These are phyloP conservation scores for Backusella circina DNA, from an alignment of 192 early-diverging fungal species.

Conservation along the genomic window DNA sequence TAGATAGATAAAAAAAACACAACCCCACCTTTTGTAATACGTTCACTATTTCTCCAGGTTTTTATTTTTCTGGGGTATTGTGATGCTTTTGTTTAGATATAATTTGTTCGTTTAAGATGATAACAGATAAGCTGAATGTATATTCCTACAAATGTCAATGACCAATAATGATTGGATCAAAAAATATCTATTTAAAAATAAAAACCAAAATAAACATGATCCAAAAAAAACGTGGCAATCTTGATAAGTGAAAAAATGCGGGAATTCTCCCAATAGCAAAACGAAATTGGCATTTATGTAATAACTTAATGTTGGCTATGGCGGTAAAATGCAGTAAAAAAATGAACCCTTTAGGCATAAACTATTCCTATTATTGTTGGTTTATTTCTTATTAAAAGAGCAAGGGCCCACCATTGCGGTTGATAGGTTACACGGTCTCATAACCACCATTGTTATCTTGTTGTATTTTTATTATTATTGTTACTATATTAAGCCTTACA, in stretches of 20 bases:
- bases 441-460: background rate
- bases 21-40: constrained; percentile 1
- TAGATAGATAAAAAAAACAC: background rate
- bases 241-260: background rate
- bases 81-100: background rate
- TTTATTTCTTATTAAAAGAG: background rate
- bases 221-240: constrained; percentile 4
- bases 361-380: background rate
- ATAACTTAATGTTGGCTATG: background rate
- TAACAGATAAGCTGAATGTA: background rate
- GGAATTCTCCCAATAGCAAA: background rate
- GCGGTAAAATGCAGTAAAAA: constrained; percentile 2
- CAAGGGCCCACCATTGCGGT: background rate
- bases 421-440: background rate
- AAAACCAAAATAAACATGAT: background rate
- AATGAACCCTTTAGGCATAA: background rate
- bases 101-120: background rate
- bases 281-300: background rate
- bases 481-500: background rate
- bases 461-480: background rate
- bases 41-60: background rate
- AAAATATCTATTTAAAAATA: background rate
- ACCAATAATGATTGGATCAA: background rate
- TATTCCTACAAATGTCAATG: background rate
- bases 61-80: background rate